Evolutionary conservation across 441 rosid genomes (phyloP), one percentile per base, ranked within the genome.

Genomic region (Populus hybrid): DNA sequence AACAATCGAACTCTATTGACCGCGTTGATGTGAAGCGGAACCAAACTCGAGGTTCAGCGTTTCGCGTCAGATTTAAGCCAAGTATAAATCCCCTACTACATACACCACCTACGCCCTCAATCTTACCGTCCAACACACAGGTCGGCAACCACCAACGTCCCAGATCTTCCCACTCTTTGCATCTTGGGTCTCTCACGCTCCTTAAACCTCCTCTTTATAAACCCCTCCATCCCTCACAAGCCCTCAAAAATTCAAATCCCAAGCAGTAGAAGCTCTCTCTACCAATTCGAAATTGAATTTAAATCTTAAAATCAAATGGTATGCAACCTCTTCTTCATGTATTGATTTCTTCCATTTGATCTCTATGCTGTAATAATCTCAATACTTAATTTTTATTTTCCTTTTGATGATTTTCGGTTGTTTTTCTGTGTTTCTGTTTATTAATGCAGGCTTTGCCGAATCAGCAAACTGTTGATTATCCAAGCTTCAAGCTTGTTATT

Each of bases 401-500:
- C 4, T 40, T n/a, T 18, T 46, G 36, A 16, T 24, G 11, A 54
- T 32, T 1, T 6, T 66, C 5, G 50, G 50, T 18, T 11, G 2
- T n/a, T 46, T 34, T 34, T 10, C 8, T 24, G 28, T 20, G 23
- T 14, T 12, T 3, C 23, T 10, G 57, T 20, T 75, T 16, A 3
- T 35, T 72, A 12, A 23, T 70, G 32, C 38, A 89, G 93, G 91
- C 93, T 54, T 50, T 89, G 64, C 90, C 91, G 12, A 83, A 77
- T 72, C 90, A 87, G 85, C 89, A 86, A 77, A 84, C 85, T 1
- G 90, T 88, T 46, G 86, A 85, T 81, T 88, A 87, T 72, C 93
- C 91, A 16, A 89, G 84, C 82, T 88, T 90, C 84, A 90, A 90
- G 83, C 88, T 88, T 35, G 91, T 90, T 28, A 82, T 90, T 54